Conservation (phyloP, 1,284 basidiomycete genomes). For the Trichosporon faecale region DNA sequence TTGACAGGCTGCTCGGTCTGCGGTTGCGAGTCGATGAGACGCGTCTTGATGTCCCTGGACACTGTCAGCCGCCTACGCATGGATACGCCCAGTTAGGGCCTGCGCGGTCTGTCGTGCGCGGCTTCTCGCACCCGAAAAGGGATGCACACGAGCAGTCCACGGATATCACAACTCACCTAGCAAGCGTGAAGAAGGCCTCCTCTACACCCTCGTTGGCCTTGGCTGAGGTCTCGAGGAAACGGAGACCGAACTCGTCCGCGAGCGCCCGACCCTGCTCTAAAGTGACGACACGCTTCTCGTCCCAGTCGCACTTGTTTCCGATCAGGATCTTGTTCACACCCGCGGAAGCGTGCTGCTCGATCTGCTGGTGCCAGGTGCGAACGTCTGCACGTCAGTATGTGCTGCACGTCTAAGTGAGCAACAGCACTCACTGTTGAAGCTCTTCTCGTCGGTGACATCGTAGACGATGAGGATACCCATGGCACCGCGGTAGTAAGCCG, state of each 20-base stretch:
- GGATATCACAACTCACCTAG: constrained; percentile 62
- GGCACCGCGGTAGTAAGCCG: constrained; percentile 99
- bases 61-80: background rate
- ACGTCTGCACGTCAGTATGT: constrained; percentile 64
- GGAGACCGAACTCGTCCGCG: constrained; percentile 79
- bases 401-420: background rate
- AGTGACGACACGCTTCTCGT: constrained; percentile 89
- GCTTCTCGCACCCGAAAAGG: background rate
- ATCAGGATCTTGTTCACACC: constrained; percentile 99
- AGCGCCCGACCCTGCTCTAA: constrained; percentile 65
- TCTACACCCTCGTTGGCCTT: constrained; percentile 98
- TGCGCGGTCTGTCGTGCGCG: background rate
- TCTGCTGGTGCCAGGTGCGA: constrained; percentile 97
- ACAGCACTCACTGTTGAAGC: constrained; percentile 80
- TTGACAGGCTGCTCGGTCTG: constrained; percentile 56
- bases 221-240: constrained; percentile 97
- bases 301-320: constrained; percentile 99
- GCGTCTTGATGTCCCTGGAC: constrained; percentile 87
- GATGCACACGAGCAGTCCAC: background rate
- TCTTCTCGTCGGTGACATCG: constrained; percentile 96
- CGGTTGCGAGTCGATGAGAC: constrained; percentile 90
- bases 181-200: constrained; percentile 96
- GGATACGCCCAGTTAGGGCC: background rate
- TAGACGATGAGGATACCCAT: constrained; percentile 99
- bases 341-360: constrained; percentile 98